phyloP scores from a whole-genome alignment of 495 filamentous ascomycete genomes.

The Penicillium subrubescens region DNA sequence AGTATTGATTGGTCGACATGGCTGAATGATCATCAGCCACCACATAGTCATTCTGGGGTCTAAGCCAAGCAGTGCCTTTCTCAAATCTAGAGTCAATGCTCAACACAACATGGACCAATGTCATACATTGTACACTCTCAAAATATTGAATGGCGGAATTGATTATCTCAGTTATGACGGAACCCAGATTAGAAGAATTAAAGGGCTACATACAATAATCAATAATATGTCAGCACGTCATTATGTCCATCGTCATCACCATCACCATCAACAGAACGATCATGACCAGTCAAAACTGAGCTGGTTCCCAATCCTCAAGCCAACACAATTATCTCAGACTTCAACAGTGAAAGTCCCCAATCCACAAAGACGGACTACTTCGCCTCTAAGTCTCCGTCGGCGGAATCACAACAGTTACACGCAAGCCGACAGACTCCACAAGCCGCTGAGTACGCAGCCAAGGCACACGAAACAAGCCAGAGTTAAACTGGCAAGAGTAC shows the following conservation, averaged over 20 bases:
- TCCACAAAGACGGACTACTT: background rate
- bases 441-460: constrained; percentile 31
- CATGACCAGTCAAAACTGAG: too few species aligned
- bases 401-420: constrained; percentile 30
- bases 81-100: background rate
- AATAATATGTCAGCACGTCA: too few species aligned
- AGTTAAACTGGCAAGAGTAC: constrained; percentile 47
- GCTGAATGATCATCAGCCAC: background rate
- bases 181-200: background rate
- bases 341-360: background rate
- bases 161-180: background rate
- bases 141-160: background rate
- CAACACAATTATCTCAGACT: background rate
- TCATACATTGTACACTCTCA: background rate
- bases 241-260: background rate
- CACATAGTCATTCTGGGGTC: too few species aligned
- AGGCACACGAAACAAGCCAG: constrained; percentile 44
- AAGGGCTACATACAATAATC: background rate
- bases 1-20: background rate
- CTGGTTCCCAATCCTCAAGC: background rate
- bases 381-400: background rate
- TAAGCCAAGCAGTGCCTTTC: too few species aligned
- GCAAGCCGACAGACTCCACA: constrained; percentile 25
- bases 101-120: background rate
- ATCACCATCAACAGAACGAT: background rate